Conservation (phyloP, 139 green algal species). For the Chlamydomonas sphaeroides region DNA sequence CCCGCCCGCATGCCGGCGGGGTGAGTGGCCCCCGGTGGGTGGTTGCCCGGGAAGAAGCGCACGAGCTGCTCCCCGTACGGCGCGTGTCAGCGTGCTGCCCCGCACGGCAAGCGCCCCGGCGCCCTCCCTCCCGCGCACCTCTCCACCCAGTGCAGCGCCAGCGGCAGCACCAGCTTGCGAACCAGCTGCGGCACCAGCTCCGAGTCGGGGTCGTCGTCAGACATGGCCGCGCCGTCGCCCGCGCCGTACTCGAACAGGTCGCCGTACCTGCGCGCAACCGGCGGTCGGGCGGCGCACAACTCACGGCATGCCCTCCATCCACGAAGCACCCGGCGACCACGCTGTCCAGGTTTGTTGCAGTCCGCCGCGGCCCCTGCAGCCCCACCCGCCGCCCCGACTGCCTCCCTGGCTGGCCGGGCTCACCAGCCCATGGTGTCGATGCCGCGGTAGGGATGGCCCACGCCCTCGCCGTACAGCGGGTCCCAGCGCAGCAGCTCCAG, state of each 20-base stretch:
- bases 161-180: slow-evolving; percentile 83
- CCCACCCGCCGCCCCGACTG: neutral
- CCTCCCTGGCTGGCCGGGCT: neutral
- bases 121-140: slow-evolving; percentile 6
- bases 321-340: no score
- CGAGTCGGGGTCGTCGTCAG: slow-evolving; percentile 72
- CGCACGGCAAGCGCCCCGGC: no score
- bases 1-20: no score
- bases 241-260: slow-evolving; percentile 87
- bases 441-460: slow-evolving; percentile 41
- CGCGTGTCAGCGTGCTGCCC: no score
- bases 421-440: slow-evolving; percentile 76
- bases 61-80: no score
- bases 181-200: slow-evolving; percentile 86
- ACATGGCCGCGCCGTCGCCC: slow-evolving; percentile 28
- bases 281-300: no score
- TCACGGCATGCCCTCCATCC: no score
- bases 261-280: slow-evolving; percentile 73
- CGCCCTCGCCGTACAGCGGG: slow-evolving; percentile 70
- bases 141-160: slow-evolving; percentile 62
- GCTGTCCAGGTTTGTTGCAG: no score
- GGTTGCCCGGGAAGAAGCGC: no score
- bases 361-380: no score
- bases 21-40: no score
- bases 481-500: slow-evolving; percentile 93